Conservation (phyloP, 306 rosid species). For the Pyrus communis region DNA sequence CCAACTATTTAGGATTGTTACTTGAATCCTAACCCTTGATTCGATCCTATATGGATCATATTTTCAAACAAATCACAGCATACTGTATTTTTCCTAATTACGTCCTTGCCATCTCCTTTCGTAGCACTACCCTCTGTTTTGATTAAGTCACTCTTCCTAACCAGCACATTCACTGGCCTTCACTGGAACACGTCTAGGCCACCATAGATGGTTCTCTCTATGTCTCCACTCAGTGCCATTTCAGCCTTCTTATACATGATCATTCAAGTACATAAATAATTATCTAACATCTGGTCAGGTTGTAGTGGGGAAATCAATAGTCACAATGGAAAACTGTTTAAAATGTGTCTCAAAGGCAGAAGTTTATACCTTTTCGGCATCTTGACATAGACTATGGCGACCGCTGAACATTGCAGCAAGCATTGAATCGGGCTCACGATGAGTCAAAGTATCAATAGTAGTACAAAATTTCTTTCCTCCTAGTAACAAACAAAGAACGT, state of each 20-base stretch:
- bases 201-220: background rate
- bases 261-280: background rate
- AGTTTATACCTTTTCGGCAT: constrained; percentile 38
- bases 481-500: constrained; percentile 11
- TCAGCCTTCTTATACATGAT: background rate
- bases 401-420: constrained; percentile 97
- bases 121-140: background rate
- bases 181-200: too few relatives aligned
- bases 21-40: background rate
- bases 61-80: background rate
- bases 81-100: background rate
- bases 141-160: background rate
- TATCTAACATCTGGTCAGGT: background rate
- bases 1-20: background rate
- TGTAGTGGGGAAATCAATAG: too few relatives aligned
- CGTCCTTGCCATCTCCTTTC: too few relatives aligned
- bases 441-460: constrained; percentile 67
- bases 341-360: background rate
- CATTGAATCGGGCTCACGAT: constrained; percentile 86
- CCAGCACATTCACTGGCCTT: background rate
- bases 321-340: background rate
- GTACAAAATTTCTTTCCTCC: constrained; percentile 89
- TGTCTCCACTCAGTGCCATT: background rate
- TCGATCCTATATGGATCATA: background rate
- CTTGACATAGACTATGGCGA: constrained; percentile 61